phyloP scores from a whole-genome alignment of 805 yeast species.

The Ogataea ramenticola region DNA sequence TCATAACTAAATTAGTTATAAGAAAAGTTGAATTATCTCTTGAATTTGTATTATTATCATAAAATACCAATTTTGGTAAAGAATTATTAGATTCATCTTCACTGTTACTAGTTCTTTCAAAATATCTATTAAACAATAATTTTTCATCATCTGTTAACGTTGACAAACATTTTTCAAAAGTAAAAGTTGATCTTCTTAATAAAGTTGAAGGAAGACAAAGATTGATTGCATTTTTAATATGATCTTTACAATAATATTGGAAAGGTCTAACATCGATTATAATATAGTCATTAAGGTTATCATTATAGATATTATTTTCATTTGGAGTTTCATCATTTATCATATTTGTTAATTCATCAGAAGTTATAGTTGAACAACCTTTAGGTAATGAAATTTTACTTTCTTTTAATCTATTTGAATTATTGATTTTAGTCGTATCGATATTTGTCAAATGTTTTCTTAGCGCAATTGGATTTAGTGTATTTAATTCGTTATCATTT shows the following conservation, averaged over 20 bases:
- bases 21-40: conserved; percentile 25
- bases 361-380: conserved; percentile 13
- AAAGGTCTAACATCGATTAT: conserved; percentile 77
- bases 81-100: too few relatives aligned
- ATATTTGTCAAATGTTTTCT: conserved; percentile 10
- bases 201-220: conserved; percentile 88
- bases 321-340: conserved; percentile 3
- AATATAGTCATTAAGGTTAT: conserved; percentile 28
- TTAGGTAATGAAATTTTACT: conserved; percentile 13
- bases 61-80: conserved; percentile 39
- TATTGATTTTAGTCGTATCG: conserved; percentile 6
- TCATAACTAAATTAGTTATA: conserved; percentile 40
- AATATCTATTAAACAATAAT: conserved; percentile 29
- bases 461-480: conserved; percentile 3
- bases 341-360: conserved; percentile 8
- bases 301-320: conserved; percentile 18
- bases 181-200: conserved; percentile 66
- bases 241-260: conserved; percentile 57
- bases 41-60: conserved; percentile 38
- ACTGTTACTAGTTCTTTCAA: conserved; percentile 15
- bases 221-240: conserved; percentile 57
- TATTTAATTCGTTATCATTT: too few relatives aligned
- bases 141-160: conserved; percentile 52
- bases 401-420: conserved; percentile 17
- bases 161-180: conserved; percentile 52